phyloP scores from a whole-genome alignment of 345 rosid species.

The Citrus maxima region DNA sequence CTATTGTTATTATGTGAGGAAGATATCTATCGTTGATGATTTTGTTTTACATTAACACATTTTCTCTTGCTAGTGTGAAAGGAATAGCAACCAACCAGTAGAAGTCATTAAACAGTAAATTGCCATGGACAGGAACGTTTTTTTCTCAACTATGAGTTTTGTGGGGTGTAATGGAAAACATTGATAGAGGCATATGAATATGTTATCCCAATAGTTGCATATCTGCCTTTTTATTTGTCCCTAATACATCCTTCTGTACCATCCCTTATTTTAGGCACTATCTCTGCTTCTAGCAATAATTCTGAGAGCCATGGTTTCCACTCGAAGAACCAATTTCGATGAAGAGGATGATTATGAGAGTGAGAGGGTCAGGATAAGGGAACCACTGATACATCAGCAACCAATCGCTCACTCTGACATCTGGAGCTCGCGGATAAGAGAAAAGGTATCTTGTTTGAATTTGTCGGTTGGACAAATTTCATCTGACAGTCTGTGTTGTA shows the following conservation, averaged over 20 bases:
- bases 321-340: slow-evolving; percentile 38
- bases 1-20: background rate
- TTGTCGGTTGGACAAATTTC: background rate
- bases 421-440: slow-evolving; percentile 77
- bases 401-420: slow-evolving; percentile 46
- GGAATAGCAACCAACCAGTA: background rate
- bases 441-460: slow-evolving; percentile 51
- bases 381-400: slow-evolving; percentile 70
- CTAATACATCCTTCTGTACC: slow-evolving; percentile 5
- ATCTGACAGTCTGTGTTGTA: background rate
- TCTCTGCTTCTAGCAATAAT: slow-evolving; percentile 65
- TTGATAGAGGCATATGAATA: too few relatives aligned
- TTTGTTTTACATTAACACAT: background rate
- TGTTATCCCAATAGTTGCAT: too few relatives aligned
- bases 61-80: background rate
- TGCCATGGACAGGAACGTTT: background rate
- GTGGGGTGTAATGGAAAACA: too few relatives aligned
- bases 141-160: too few relatives aligned
- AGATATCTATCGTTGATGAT: background rate
- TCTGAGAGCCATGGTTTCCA: slow-evolving; percentile 70
- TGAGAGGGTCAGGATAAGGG: slow-evolving; percentile 53
- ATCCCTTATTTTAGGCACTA: slow-evolving; percentile 44
- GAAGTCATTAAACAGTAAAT: background rate
- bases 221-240: background rate
- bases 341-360: slow-evolving; percentile 63